Evolutionary conservation across 1,284 basidiomycete genomes (phyloP), one percentile per base, ranked within the genome.

Genomic region (Dichomitus squalens): DNA sequence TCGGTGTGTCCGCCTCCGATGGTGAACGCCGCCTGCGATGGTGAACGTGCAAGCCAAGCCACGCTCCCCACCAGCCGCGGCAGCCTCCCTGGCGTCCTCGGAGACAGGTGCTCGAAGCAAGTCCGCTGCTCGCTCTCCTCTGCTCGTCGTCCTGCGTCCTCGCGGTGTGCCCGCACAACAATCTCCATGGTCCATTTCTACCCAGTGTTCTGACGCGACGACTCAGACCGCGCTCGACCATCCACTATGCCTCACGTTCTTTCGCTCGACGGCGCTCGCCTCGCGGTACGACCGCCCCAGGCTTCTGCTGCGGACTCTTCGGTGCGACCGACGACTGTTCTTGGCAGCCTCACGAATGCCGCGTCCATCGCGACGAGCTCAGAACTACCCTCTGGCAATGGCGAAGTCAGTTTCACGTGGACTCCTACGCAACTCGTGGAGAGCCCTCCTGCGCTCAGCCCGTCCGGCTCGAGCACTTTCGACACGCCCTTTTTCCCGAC

Each of bases 401-500:
- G 8, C 11, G 9, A 29, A 12, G 9, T 29, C 0, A 44, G 14
- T 29, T 44, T 0, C 27, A 44, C 25, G 7, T 16, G 41, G 8
- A 44, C 41, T 8, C 41, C 41, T 2, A 14, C 20, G 36, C 54
- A 9, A 4, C 41, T 44, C 25, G 41, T n/a, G 23, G 41, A 29
- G 25, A 44, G 25, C 16, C 11, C 41, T 44, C 16, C 5, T 5
- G 12, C 25, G 27, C 23, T 25, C 16, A 44, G 21, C 4, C 16
- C 41, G 0, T 7, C 16, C 25, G 5, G 27, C 20, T 38, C 54
- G 5, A 52, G 11, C 9, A 55, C 52, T 21, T 44, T 52, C 12
- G 58, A 63, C 7, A 16, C 41, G 0, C 61, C 61, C 0, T 55
- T 60, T 48, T 63, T 63, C 44, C 61, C 61, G 12, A 34, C 34